phyloP scores from a whole-genome alignment of 2,329 filamentous ascomycete species.

The Epichloe typhina region DNA sequence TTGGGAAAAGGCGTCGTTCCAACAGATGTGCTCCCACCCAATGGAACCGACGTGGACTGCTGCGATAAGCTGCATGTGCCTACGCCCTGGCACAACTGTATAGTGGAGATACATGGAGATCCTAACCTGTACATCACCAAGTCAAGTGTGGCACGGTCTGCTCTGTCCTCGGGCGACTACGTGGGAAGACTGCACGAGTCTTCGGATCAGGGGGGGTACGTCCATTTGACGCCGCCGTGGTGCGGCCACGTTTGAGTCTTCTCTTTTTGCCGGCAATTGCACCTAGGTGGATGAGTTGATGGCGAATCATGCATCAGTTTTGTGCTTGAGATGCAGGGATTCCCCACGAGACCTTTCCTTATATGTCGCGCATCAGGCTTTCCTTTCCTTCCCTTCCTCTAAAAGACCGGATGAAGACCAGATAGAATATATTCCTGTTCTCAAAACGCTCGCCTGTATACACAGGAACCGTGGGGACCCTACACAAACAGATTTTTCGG shows the following conservation, averaged over 20 bases:
- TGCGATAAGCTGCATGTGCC: constrained; percentile 21
- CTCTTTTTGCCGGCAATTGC: not conserved
- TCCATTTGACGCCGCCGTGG: not conserved
- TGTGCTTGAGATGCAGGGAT: no score
- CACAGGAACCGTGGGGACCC: no score
- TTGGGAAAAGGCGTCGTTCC: constrained; percentile 20
- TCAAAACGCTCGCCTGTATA: no score
- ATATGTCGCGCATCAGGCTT: no score
- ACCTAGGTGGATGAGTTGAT: not conserved
- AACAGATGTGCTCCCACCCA: constrained; percentile 18
- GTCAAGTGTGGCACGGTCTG: constrained; percentile 8
- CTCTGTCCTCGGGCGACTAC: constrained; percentile 4
- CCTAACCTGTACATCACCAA: constrained; percentile 11
- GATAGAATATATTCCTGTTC: no score
- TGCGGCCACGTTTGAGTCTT: not conserved
- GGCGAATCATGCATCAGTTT: no score
- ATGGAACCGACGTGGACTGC: constrained; percentile 8
- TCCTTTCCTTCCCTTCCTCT: not conserved
- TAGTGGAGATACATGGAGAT: constrained; percentile 16
- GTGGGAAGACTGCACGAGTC: not conserved
- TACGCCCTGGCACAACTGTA: constrained; percentile 30
- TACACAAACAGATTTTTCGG: no score
- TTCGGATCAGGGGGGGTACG: not conserved
- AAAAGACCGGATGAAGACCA: not conserved
- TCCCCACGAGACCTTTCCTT: no score